A percentile compares a stretch with the other conserved stretches of the same genome.
phyloP scores from a whole-genome alignment of 805 yeast genomes.

The Nakazawaea sp. region DNA sequence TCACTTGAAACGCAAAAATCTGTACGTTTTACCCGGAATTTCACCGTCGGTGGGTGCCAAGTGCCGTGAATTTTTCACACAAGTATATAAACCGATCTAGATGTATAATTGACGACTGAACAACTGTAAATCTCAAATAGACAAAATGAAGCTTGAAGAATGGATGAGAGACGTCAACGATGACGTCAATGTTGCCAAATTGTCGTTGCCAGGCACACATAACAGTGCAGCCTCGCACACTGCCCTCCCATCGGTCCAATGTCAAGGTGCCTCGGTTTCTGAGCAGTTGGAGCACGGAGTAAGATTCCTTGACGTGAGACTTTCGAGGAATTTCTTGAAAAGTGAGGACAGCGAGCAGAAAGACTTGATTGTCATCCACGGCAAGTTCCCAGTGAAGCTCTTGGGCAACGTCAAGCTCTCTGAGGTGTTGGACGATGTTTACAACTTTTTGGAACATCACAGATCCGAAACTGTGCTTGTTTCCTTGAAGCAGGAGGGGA shows the following conservation, averaged over 20 bases:
- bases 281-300: conserved; percentile 68
- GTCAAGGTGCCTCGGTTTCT: conserved; percentile 56
- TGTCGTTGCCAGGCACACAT: conserved; percentile 82
- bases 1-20: too few relatives aligned
- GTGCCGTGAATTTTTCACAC: too few relatives aligned
- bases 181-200: conserved; percentile 39
- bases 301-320: conserved; percentile 65
- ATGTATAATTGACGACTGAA: too few relatives aligned
- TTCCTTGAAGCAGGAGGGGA: conserved; percentile 70
- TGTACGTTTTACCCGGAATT: too few relatives aligned
- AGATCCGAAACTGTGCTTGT: conserved; percentile 56
- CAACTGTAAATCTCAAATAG: too few relatives aligned
- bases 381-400: conserved; percentile 66
- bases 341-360: conserved; percentile 34
- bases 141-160: conserved; percentile 4
- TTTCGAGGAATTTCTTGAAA: conserved; percentile 50
- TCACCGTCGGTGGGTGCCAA: not conserved
- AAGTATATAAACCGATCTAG: too few relatives aligned
- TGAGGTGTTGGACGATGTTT: conserved; percentile 50
- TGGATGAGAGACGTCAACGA: conserved; percentile 56
- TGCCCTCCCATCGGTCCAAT: conserved; percentile 70
- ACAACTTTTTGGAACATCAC: conserved; percentile 45
- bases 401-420: conserved; percentile 47
- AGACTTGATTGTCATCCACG: conserved; percentile 64
- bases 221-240: conserved; percentile 68